Conservation (phyloP, 2,329 filamentous ascomycete genomes). For the Alternaria brassicae region DNA sequence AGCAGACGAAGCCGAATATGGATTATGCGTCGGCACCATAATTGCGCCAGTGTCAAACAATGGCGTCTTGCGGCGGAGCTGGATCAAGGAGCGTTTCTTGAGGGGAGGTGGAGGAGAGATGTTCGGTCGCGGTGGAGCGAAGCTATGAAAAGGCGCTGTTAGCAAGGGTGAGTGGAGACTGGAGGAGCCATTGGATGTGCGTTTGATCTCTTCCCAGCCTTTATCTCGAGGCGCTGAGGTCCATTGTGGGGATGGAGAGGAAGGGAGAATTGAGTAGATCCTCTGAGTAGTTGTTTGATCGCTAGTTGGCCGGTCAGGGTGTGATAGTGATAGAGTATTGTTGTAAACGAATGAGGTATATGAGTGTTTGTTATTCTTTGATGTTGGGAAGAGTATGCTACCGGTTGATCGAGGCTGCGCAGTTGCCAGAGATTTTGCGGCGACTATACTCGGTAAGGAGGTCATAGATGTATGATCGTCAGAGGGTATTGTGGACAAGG, state of each 20-base stretch:
- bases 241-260: not conserved
- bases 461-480: not conserved
- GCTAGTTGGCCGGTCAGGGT: not conserved
- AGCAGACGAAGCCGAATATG: constrained; percentile 14
- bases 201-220: constrained; percentile 44
- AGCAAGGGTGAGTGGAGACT: constrained; percentile 1
- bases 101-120: constrained; percentile 7
- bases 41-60: constrained; percentile 28
- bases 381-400: constrained; percentile 6
- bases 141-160: constrained; percentile 11
- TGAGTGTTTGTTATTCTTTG: not conserved
- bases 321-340: not conserved
- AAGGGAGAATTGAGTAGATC: not conserved
- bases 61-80: constrained; percentile 23
- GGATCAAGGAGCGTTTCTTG: constrained; percentile 30
- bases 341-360: constrained; percentile 1
- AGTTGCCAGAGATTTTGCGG: not conserved
- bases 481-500: not conserved
- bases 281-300: not conserved
- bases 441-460: not conserved
- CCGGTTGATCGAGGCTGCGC: constrained; percentile 1
- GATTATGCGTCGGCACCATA: constrained; percentile 16
- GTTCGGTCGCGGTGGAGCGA: constrained; percentile 12
- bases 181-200: constrained; percentile 12
- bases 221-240: constrained; percentile 16